Evolutionary conservation across 805 yeast genomes (phyloP).

Genomic region (Starmerella etchellsii): DNA sequence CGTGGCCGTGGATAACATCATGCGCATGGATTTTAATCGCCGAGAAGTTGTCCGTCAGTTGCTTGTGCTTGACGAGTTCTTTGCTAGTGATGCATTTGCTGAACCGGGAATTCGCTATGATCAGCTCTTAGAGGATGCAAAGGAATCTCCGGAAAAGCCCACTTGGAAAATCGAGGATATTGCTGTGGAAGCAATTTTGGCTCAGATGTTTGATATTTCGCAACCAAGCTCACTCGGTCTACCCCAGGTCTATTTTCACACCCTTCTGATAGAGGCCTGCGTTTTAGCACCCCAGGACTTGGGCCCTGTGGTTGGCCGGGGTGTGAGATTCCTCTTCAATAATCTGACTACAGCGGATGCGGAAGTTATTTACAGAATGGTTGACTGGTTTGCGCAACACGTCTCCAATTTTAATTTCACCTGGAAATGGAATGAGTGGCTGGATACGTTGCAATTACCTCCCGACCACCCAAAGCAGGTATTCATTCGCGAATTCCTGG

Average conservation of each 20-base stretch:
- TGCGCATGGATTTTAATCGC: conserved; percentile 78
- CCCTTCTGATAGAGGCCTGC: conserved; percentile 78
- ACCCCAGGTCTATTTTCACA: conserved; percentile 65
- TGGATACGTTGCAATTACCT: conserved; percentile 32
- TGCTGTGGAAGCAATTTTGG: conserved; percentile 67
- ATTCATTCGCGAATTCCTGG: conserved; percentile 64
- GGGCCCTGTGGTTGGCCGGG: conserved; percentile 91
- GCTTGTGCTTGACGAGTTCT: conserved; percentile 57
- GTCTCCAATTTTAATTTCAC: conserved; percentile 86
- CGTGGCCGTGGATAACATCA: conserved; percentile 57
- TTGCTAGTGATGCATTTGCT: conserved; percentile 52
- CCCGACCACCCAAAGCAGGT: conserved; percentile 57
- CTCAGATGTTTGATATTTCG: conserved; percentile 68
- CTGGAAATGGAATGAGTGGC: conserved; percentile 99
- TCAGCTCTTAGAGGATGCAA: conserved; percentile 26
- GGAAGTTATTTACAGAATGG: conserved; percentile 56
- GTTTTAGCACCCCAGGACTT: conserved; percentile 65
- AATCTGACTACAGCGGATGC: conserved; percentile 56
- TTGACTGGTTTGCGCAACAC: conserved; percentile 90
- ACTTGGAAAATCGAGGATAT: conserved; percentile 90
- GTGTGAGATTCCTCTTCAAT: conserved; percentile 67
- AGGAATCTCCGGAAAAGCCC: conserved; percentile 31
- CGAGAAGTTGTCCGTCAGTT: conserved; percentile 76
- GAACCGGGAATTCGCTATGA: conserved; percentile 70
- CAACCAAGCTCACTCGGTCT: conserved; percentile 26